Percentiles rank a stretch among this genome's conserved stretches.
phyloP scores from a whole-genome alignment of 2,329 filamentous ascomycete species.

The Beauveria sp. region DNA sequence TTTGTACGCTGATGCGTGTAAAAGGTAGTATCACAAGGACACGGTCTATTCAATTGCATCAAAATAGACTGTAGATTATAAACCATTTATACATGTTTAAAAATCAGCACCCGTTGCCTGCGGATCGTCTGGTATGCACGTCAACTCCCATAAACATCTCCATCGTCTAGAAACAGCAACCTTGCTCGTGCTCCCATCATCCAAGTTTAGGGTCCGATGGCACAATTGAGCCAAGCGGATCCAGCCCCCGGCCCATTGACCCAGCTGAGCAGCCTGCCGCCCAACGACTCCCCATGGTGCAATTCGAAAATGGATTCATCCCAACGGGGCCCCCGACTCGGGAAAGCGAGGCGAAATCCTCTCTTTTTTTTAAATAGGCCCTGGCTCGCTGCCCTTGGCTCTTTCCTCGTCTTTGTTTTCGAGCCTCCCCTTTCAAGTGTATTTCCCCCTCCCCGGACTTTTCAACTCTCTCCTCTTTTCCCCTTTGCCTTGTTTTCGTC shows the following conservation, averaged over 20 bases:
- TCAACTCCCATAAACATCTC: not conserved
- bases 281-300: not conserved
- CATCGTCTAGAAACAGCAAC: not conserved
- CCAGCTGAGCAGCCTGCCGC: not conserved
- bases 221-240: slow-evolving; percentile 9
- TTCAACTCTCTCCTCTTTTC: too few species aligned
- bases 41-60: too few species aligned
- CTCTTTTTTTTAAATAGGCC: too few species aligned
- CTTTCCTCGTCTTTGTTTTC: too few species aligned
- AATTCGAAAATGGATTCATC: slow-evolving; percentile 1
- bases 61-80: too few species aligned
- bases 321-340: not conserved
- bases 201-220: slow-evolving; percentile 10
- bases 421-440: not conserved
- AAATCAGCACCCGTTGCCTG: too few species aligned
- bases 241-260: not conserved
- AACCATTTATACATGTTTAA: too few species aligned
- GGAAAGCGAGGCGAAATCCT: not conserved
- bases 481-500: not conserved
- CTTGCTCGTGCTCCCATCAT: not conserved
- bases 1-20: too few species aligned
- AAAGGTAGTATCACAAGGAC: too few species aligned
- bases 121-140: too few species aligned
- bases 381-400: too few species aligned
- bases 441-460: not conserved